A percentile compares a stretch with the other conserved stretches of the same genome.
Evolutionary conservation across 2,329 filamentous ascomycete genomes (phyloP).

Genomic region (Phialophora expanda): DNA sequence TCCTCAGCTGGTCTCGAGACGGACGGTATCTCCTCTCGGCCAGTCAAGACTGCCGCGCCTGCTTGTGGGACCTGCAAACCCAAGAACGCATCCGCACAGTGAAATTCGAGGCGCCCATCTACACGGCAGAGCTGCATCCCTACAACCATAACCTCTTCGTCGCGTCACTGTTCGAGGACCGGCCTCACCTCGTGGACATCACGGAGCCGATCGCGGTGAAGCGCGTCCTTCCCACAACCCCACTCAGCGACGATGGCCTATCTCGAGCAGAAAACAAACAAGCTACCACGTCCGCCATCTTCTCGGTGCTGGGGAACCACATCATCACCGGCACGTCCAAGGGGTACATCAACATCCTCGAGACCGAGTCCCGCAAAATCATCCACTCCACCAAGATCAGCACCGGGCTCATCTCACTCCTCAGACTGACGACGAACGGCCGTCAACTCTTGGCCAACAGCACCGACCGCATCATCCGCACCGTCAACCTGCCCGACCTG

Average conservation of each 20-base stretch:
- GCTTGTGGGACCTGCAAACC: conserved; percentile 88
- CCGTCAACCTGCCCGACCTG: conserved; percentile 83
- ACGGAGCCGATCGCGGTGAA: conserved; percentile 72
- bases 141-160: conserved; percentile 86
- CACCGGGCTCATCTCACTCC: conserved; percentile 82
- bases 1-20: conserved; percentile 79
- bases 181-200: conserved; percentile 85
- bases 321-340: conserved; percentile 93
- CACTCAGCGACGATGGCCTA: conserved; percentile 68
- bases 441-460: conserved; percentile 89
- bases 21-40: conserved; percentile 90
- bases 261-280: conserved; percentile 82
- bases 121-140: conserved; percentile 93
- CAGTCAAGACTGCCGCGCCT: conserved; percentile 94
- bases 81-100: conserved; percentile 77
- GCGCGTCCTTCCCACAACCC: conserved; percentile 78
- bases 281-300: conserved; percentile 90
- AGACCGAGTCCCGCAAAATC: conserved; percentile 76
- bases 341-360: conserved; percentile 94
- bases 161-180: conserved; percentile 90
- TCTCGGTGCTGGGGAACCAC: conserved; percentile 82
- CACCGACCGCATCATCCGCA: conserved; percentile 92
- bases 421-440: conserved; percentile 83
- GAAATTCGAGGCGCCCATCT: conserved; percentile 89
- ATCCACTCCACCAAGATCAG: conserved; percentile 91